Conservation (phyloP, 345 rosid species). For the Gossypium bickii region DNA sequence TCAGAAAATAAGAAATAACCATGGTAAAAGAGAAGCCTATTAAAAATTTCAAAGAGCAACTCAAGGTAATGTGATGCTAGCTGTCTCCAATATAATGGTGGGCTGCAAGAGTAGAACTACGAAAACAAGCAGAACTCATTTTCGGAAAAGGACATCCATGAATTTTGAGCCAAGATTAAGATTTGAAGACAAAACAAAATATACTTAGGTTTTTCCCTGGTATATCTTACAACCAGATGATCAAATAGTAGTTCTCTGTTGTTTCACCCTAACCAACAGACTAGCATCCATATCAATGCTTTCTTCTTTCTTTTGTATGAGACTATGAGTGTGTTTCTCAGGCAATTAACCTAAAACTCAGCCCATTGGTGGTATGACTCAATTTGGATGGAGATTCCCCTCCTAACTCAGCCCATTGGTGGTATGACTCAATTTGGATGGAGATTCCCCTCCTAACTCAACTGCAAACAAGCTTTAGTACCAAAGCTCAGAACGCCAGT, state of each 20-base stretch:
- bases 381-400: neutral
- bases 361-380: neutral
- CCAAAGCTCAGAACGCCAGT: neutral
- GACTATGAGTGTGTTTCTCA: neutral
- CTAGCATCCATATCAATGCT: neutral
- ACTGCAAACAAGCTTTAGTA: neutral
- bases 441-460: neutral
- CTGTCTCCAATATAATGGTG: constrained; percentile 4
- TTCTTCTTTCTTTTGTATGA: neutral
- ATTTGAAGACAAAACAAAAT: constrained; percentile 8
- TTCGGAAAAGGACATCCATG: constrained; percentile 6
- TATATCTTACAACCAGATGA: neutral
- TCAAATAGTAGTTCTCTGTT: neutral
- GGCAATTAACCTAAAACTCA: neutral
- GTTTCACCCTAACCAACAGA: neutral
- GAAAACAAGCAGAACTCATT: neutral
- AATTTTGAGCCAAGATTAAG: constrained; percentile 6
- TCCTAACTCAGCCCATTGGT: neutral
- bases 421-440: neutral
- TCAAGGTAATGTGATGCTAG: constrained; percentile 2
- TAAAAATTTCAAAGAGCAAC: constrained; percentile 11
- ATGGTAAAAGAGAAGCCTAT: constrained; percentile 8
- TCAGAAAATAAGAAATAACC: neutral
- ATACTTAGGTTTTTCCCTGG: neutral
- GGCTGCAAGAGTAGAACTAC: neutral